Evolutionary conservation across 805 yeast species (phyloP), one percentile per base, ranked within the genome.

Genomic region (Metschnikowia kunwiensis): DNA sequence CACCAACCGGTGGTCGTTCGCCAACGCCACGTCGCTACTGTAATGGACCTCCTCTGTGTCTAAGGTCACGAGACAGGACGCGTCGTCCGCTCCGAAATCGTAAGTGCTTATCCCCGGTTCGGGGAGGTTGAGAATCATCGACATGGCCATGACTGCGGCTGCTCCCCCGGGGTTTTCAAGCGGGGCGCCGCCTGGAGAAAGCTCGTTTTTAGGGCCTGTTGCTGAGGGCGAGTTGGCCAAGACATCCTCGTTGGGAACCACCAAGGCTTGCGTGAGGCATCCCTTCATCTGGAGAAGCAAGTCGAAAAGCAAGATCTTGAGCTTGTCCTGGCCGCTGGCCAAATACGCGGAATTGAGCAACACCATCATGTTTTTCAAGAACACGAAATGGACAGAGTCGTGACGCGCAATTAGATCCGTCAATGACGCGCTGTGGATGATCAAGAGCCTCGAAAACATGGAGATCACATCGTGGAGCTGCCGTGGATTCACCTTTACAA

Each of bases 261-360:
- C 33, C 8, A 44, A 27, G 2, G 32, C 28, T 15, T 41, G 51
- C 2, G 64, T 57, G 13, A 68, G 39, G 3, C 67, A 51, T 6
- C 55, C 53, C 51, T 78, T 79, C 49, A 78, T 60, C 1, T 82
- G 70, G 7, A 78, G 57, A 23, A 80, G 57, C 37, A 79, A 67
- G 50, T 80, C 86, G 51, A 79, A 78, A 1, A 80, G 58, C 43
- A 80, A 55, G 33, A 79, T 78, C 44, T 71, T 70, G 34, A 80
- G 52, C 43, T 74, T 78, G 17, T 70, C 72, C 44, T 74, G 59
- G 49, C 30, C 48, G 6, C 36, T 16, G 7, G 40, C 22, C 17
- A 79, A 61, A 20, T 69, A 60, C 4, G 61, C 51, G 8, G 75
- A 65, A 29, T 70, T 64, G 40, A 77, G 61, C 11, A 80, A 46